Base-by-base conservation (phyloP, 2,329 filamentous ascomycete genomes). In the Calonectria pseudoturangicola region DNA sequence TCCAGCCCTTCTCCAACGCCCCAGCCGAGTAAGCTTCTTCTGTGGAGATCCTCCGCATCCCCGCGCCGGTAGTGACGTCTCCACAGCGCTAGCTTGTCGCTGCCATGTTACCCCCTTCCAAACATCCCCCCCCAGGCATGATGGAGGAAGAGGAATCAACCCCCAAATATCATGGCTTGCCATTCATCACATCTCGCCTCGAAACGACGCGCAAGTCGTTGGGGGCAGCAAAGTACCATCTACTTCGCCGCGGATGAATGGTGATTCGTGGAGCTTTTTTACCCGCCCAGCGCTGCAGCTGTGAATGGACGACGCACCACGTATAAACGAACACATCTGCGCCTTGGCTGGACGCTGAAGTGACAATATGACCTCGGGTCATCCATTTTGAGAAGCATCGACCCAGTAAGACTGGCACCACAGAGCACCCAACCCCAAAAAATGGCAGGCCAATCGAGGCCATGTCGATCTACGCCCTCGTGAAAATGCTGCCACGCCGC, bases 31-130 rank as follows among this genome's bases (percentile, higher is more conserved):
- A 36, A 73, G 62, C 69, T 68, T 70, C 68, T 71, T 54, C 58
- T 60, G 76, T 79, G 77, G 77, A 73, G 72, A 71, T 70, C 72
- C 76, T 72, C 76, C 76, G 73, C 75, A 76, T 74, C 75, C 74
- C 71, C 68, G 70, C 71, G 67, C 28, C 70, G 71, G 73, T 67
- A 78, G 45, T 75, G 72, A 60, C 36, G 69, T 72, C 77, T 69
- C 77, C 77, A 68, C 77, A 79, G 36, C 71, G 43, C 60, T 73
- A 60, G 54, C 39, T 43, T 62, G 16, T 47, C 60, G 73, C 39
- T 74, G 67, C 68, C 63, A 73, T 43, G 43, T 58, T 36, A 21
- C 41, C n/a, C 45, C 73, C 47, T 47, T 66, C 63, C 45, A 45
- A 39, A 66, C 50, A 45, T 39, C 18, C 21, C 66, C 66, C 77